Evolutionary conservation across 371 early-diverging fungal species (phyloP).

Genomic region (Blakeslea trispora): DNA sequence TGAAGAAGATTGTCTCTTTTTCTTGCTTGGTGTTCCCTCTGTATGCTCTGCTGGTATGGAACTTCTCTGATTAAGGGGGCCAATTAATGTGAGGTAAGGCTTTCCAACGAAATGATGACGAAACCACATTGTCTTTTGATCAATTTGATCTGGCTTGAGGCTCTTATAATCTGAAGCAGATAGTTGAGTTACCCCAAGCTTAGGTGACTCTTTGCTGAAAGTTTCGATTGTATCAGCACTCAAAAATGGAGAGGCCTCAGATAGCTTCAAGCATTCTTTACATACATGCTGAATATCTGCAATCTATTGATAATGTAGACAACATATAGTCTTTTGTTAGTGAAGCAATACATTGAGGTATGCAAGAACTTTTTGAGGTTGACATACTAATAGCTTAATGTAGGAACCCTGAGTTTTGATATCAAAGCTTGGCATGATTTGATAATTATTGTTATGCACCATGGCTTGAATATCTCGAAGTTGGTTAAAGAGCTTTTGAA

Average conservation of each 20-base stretch:
- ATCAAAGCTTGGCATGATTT: not conserved
- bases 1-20: constrained; percentile 1
- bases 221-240: constrained; percentile 8
- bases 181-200: not conserved
- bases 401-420: not conserved
- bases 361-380: not conserved
- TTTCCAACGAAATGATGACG: constrained; percentile 48
- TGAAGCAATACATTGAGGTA: too few species aligned
- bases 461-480: not conserved
- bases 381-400: not conserved
- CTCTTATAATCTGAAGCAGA: constrained; percentile 20
- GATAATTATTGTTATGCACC: not conserved
- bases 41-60: not conserved
- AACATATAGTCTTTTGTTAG: not conserved
- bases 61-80: constrained; percentile 5
- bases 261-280: constrained; percentile 8
- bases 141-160: constrained; percentile 34
- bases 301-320: not conserved
- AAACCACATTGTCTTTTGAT: constrained; percentile 43
- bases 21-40: not conserved
- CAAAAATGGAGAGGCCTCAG: not conserved
- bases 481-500: not conserved
- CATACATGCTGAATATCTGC: constrained; percentile 9
- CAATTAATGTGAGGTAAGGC: constrained; percentile 43
- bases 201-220: constrained; percentile 20